Evolutionary conservation across 2,329 filamentous ascomycete species (phyloP).

Genomic region (Dichotomopilus funicola): DNA sequence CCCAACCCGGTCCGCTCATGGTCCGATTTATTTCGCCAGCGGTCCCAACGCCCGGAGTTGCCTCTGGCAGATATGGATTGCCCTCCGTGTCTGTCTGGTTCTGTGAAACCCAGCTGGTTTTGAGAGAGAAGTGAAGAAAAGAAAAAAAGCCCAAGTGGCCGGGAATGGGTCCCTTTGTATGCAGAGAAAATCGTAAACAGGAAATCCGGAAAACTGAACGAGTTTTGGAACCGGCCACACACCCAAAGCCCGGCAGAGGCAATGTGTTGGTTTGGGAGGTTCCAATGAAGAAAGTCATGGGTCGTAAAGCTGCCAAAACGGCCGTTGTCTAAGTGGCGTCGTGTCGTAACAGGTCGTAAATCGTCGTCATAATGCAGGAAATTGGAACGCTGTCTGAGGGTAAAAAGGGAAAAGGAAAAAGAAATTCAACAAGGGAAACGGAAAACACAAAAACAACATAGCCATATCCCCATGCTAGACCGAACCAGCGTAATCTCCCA

Average conservation of each 20-base stretch:
- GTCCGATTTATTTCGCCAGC: background rate
- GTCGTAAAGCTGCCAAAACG: slow-evolving; percentile 10
- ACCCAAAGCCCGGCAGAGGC: background rate
- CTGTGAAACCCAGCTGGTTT: slow-evolving; percentile 23
- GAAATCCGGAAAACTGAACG: background rate
- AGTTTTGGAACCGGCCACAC: background rate
- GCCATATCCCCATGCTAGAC: slow-evolving; percentile 10
- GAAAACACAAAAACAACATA: background rate
- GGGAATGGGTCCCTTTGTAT: too few relatives aligned
- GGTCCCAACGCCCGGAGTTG: slow-evolving; percentile 17
- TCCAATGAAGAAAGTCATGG: background rate
- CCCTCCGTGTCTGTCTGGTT: slow-evolving; percentile 17
- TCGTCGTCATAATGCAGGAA: slow-evolving; percentile 14
- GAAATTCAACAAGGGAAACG: background rate
- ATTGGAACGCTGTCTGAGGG: background rate
- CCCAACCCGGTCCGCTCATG: background rate
- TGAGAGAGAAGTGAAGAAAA: background rate
- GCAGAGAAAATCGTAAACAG: background rate
- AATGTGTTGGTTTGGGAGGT: background rate
- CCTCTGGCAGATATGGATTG: slow-evolving; percentile 11
- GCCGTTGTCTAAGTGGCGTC: slow-evolving; percentile 14
- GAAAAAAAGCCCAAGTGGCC: background rate
- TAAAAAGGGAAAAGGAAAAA: background rate
- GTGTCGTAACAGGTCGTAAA: slow-evolving; percentile 18
- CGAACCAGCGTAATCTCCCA: background rate